Conservation (phyloP, 2,329 filamentous ascomycete species). For the Colletotrichum abscissum region DNA sequence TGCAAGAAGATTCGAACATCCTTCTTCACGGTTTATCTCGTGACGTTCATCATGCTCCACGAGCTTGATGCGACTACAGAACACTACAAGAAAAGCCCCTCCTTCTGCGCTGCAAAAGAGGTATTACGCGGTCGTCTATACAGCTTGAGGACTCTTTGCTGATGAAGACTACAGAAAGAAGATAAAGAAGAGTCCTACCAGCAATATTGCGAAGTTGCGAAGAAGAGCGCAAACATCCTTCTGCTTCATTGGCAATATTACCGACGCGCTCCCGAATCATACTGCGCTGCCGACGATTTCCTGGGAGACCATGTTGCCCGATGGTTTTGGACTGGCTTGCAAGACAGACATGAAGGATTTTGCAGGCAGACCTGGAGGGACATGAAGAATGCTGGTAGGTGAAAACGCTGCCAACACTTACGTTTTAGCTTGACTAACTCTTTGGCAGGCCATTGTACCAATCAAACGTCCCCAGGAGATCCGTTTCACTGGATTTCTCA, state of each 20-base stretch:
- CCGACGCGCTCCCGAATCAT: constrained; percentile 8
- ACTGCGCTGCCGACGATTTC: not conserved
- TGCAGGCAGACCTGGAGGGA: not conserved
- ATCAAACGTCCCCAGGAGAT: not conserved
- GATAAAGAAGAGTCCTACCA: not conserved
- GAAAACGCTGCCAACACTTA: too few relatives aligned
- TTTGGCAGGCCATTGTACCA: not conserved
- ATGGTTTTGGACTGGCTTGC: constrained; percentile 2
- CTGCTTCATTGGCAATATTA: constrained; percentile 64
- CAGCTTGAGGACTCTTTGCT: not conserved
- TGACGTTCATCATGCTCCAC: constrained; percentile 55
- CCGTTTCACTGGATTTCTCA: constrained; percentile 56
- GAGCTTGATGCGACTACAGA: constrained; percentile 1
- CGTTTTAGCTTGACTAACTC: not conserved
- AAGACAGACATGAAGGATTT: not conserved
- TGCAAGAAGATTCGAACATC: constrained; percentile 37
- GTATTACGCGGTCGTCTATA: not conserved
- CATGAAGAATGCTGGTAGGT: not conserved
- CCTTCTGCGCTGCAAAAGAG: not conserved
- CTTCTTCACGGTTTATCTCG: constrained; percentile 50
- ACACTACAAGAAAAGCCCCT: not conserved
- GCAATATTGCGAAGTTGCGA: not conserved
- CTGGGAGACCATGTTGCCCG: constrained; percentile 12
- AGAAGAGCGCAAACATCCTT: constrained; percentile 54
- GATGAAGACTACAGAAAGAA: not conserved